Evolutionary conservation across 2,329 filamentous ascomycete species (phyloP), one percentile per base, ranked within the genome.

Genomic region (Penicillium sp.): DNA sequence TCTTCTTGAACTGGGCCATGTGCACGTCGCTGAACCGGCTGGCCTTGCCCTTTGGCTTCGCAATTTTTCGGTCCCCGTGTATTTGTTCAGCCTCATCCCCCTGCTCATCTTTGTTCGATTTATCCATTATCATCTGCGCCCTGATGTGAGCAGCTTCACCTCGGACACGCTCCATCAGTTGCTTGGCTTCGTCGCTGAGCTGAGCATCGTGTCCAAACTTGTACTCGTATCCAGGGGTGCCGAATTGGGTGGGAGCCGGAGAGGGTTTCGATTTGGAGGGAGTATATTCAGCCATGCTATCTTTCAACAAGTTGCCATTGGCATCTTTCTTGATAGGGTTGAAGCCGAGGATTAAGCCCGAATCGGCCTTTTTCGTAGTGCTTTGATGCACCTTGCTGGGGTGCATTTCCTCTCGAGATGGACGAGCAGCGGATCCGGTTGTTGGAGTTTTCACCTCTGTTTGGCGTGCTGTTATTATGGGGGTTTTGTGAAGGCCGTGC

Each of bases 1-100:
- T 97, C 79, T 96, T 97, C 75, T 90, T 90, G 76, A 97, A 97
- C 66, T 93, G 84, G 43, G 87, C 85, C 83, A 90, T 88, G 69
- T 97, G 93, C 30, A 84, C 86, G 56, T 91, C 87, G 68, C 90
- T 96, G 75, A 87, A 97, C 39, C 93, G 87, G 42, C 86, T 78
- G 44, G 84, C 82, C 69, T 87, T 92, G 61, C 90, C 86, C 75
- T 87, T 95, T 10, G 92, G 85, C 60, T 85, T 84, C 6, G 89
- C 92, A 65, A 96, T 89, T 71, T 86, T 90, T 59, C 93, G 87
- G 8, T 75, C 75, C 30, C 73, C 75, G 33, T 76, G 64, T 1
- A 66, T 63, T 24, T 74, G 66, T 21, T 79, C 78, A 2, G 73
- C 68, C 27, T 75, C 70, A 12, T 69, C 70, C 15, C 80, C 77